Base-by-base conservation (phyloP, 257 asterid species). In the Plantago elongata region DNA sequence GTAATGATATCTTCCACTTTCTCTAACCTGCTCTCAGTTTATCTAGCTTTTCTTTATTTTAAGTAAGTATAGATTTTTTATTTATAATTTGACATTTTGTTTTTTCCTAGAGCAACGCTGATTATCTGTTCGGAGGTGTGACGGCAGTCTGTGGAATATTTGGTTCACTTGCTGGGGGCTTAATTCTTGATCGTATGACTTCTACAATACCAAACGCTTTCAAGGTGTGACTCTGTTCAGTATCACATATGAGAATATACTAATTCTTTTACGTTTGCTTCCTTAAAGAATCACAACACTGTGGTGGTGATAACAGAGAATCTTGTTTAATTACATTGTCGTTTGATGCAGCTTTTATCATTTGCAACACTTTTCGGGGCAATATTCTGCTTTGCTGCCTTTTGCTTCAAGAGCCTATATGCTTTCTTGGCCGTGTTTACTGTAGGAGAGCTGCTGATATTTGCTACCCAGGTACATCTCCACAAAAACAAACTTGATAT, bases 171-270 rank as follows among this genome's bases (percentile, higher is more conserved):
- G 89, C 88, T 5, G 99, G 99, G 42, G 99, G 97, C 62, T 69
- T 74, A 44, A 42, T 82, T 66, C 88, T 93, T 29, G 99, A 93
- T 69, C 77, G 22, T 45, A 78, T 93, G 82, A 71, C 72, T 61
- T 80, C 96, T 64, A 93, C 97, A 3, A 69, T 93, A 73, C 46
- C 88, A 57, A 93, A 87, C 79, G 97, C 99, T 66, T 93, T 93
- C 72, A 93, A 87, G 96, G 99, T 84, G 72, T 15, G 54, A 30
- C 62, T 43, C 5, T 34, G n/a, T 12, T 11, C 15, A 27, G 40
- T 38, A 54, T 16, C 9, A 27, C 27, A 22, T 22, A 5, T 54
- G 14, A 13, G 38, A 54, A 2, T 10, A 54, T 27, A 54, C 13
- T 54, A 9, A 10, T 9, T 18, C 13, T 18, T 29, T 52, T 52